These are phyloP conservation scores for Trichoderma gracile DNA, from an alignment of 2,329 filamentous ascomycete species.

Conservation along the genomic window DNA sequence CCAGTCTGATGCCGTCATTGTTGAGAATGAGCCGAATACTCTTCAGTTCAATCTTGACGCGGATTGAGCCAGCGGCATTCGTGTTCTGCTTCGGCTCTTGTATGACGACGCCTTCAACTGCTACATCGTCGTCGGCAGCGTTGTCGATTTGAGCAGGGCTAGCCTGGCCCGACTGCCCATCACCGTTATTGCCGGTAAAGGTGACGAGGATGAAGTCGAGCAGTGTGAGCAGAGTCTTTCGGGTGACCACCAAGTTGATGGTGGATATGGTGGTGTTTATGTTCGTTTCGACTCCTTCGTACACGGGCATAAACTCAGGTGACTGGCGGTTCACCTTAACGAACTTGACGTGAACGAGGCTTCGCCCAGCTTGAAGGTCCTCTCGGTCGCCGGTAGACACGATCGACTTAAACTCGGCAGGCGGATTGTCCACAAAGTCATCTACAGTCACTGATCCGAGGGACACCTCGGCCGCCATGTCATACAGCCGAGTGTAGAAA, in stretches of 20 bases:
- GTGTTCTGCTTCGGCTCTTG: constrained; percentile 42
- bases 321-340: constrained; percentile 86
- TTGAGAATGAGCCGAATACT: constrained; percentile 94
- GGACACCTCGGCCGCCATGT: constrained; percentile 90
- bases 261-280: constrained; percentile 89
- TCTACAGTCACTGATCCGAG: constrained; percentile 86
- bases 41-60: constrained; percentile 90
- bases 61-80: constrained; percentile 67
- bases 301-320: constrained; percentile 88
- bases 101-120: constrained; percentile 39
- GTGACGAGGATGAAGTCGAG: constrained; percentile 93
- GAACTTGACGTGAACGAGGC: constrained; percentile 87
- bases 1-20: constrained; percentile 93
- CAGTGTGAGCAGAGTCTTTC: constrained; percentile 87
- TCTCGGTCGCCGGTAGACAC: constrained; percentile 77
- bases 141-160: constrained; percentile 38
- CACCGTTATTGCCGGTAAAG: constrained; percentile 67
- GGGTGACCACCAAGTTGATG: constrained; percentile 92
- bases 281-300: constrained; percentile 92
- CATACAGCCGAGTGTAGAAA: constrained; percentile 84
- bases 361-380: constrained; percentile 74
- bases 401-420: constrained; percentile 93
- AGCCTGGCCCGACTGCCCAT: constrained; percentile 41
- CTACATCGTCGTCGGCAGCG: constrained; percentile 39
- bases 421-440: constrained; percentile 87